Percentiles rank a stretch among this genome's conserved stretches.
Evolutionary conservation across 2,329 filamentous ascomycete genomes (phyloP).

Genomic region (Monosporascus sp.): DNA sequence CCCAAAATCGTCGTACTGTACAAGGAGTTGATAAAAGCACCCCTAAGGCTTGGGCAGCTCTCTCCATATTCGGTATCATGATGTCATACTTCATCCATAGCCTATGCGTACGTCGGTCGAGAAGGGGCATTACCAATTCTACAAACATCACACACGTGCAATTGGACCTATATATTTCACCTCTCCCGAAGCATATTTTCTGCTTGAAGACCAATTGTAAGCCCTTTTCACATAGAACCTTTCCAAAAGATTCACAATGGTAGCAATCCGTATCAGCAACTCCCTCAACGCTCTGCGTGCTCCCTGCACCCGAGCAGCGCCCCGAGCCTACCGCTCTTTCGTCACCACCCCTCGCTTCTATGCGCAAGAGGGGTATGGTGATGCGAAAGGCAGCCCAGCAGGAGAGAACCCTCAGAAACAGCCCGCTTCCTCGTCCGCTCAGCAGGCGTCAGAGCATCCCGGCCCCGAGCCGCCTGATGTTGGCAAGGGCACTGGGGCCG

Average conservation of each 20-base stretch:
- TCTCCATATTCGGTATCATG: slow-evolving; percentile 9
- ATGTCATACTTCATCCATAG: slow-evolving; percentile 23
- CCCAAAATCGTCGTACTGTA: not conserved
- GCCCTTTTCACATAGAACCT: not conserved
- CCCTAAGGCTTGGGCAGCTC: slow-evolving; percentile 1
- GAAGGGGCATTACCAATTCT: not conserved
- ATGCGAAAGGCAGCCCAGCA: slow-evolving; percentile 32
- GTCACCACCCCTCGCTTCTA: slow-evolving; percentile 12
- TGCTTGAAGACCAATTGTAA: no score
- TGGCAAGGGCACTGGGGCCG: slow-evolving; percentile 32
- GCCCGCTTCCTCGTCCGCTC: slow-evolving; percentile 23
- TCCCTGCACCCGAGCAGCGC: slow-evolving; percentile 11
- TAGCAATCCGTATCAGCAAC: slow-evolving; percentile 21
- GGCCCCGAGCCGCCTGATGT: slow-evolving; percentile 35
- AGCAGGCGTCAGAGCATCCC: slow-evolving; percentile 36
- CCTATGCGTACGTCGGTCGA: not conserved
- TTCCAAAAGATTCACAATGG: slow-evolving; percentile 16
- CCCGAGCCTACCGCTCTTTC: slow-evolving; percentile 18
- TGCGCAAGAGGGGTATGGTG: slow-evolving; percentile 33
- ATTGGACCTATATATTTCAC: not conserved
- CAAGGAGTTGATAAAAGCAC: not conserved
- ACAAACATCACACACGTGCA: not conserved
- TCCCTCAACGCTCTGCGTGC: slow-evolving; percentile 16
- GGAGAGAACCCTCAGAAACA: slow-evolving; percentile 33
- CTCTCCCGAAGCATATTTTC: no score